phyloP scores from a whole-genome alignment of 2,329 filamentous ascomycete species.

The Xylaria sp. region DNA sequence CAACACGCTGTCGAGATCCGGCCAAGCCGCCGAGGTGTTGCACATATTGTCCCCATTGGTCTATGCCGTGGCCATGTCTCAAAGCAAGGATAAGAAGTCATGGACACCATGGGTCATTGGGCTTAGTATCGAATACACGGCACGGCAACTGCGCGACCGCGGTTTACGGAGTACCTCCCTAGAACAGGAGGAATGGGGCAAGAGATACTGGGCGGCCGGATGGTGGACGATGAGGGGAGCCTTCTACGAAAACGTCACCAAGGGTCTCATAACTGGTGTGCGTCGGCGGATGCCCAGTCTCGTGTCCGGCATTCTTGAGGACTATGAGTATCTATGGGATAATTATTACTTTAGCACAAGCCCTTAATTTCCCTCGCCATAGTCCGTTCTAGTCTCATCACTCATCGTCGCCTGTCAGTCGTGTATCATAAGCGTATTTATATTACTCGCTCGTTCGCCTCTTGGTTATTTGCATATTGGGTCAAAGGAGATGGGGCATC shows the following conservation, averaged over 20 bases:
- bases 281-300: constrained; percentile 82
- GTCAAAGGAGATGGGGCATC: neutral
- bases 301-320: constrained; percentile 86
- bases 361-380: constrained; percentile 30
- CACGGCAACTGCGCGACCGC: constrained; percentile 81
- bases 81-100: constrained; percentile 76
- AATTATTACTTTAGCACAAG: constrained; percentile 90
- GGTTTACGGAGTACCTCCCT: constrained; percentile 85
- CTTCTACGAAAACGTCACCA: constrained; percentile 93
- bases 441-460: neutral
- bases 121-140: constrained; percentile 84
- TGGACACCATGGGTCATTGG: constrained; percentile 96
- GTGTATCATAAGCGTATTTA: constrained; percentile 3
- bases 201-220: constrained; percentile 87
- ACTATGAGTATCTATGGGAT: constrained; percentile 98
- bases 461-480: neutral
- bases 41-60: constrained; percentile 90
- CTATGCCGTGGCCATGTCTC: constrained; percentile 85
- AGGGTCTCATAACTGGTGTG: constrained; percentile 77
- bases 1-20: constrained; percentile 79
- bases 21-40: constrained; percentile 85
- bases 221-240: constrained; percentile 99
- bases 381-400: neutral
- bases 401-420: neutral
- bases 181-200: constrained; percentile 89